Evolutionary conservation across 345 rosid species (phyloP).

Genomic region (Salix brachista): DNA sequence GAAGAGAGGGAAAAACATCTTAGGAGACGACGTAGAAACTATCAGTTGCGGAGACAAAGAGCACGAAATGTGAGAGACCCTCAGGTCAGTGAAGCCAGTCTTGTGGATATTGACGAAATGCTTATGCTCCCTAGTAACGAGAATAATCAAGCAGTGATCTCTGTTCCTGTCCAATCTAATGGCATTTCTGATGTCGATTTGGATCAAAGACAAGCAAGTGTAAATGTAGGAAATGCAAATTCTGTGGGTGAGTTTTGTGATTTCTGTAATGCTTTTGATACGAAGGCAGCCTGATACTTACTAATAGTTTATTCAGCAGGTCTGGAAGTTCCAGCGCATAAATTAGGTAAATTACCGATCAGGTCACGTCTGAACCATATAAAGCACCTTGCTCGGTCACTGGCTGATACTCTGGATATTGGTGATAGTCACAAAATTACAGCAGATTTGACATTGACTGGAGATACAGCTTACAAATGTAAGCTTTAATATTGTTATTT

Average conservation of each 20-base stretch:
- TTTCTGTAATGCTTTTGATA: not conserved
- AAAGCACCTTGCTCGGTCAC: conserved; percentile 72
- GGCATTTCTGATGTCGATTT: conserved; percentile 20
- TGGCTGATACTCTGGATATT: conserved; percentile 30
- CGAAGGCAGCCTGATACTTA: not conserved
- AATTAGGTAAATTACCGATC: conserved; percentile 42
- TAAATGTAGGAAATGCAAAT: conserved; percentile 20
- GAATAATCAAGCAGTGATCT: conserved; percentile 12
- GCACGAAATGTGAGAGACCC: conserved; percentile 40
- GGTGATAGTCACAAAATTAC: conserved; percentile 20
- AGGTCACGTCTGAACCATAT: conserved; percentile 60
- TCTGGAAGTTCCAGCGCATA: conserved; percentile 51
- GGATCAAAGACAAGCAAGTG: conserved; percentile 19
- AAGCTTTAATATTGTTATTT: conserved; percentile 21
- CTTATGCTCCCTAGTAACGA: conserved; percentile 17
- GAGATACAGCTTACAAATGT: conserved; percentile 42
- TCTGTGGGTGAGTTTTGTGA: conserved; percentile 39
- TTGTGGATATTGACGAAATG: conserved; percentile 12
- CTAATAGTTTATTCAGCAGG: conserved; percentile 34
- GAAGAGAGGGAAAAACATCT: conserved; percentile 89
- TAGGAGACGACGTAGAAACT: conserved; percentile 82
- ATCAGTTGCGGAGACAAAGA: conserved; percentile 69
- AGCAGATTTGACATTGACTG: conserved; percentile 27
- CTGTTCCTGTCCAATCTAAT: conserved; percentile 27
- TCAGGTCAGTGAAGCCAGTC: conserved; percentile 25